phyloP scores from a whole-genome alignment of 1,284 basidiomycete species.

The Tylopilus sp. region DNA sequence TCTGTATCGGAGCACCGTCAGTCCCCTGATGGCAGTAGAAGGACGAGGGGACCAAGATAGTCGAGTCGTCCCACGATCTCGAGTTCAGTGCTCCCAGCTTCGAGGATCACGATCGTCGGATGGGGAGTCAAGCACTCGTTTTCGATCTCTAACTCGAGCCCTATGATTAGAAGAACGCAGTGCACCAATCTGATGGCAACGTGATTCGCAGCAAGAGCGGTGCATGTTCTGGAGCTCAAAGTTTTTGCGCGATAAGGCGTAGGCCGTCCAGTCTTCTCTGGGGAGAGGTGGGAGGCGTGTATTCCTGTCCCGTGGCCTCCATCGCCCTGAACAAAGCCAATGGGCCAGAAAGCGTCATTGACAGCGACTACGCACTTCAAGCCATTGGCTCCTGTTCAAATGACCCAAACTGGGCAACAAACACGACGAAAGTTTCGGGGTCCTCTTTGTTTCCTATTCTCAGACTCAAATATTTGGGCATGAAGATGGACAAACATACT shows the following conservation, averaged over 20 bases:
- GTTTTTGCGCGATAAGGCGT: too few relatives aligned
- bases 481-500: conserved; percentile 18
- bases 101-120: conserved; percentile 30
- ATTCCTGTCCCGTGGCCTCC: conserved; percentile 48
- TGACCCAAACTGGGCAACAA: conserved; percentile 1
- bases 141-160: conserved; percentile 35
- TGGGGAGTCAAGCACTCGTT: conserved; percentile 37
- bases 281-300: conserved; percentile 51
- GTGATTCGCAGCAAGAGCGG: neutral
- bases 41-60: conserved; percentile 10
- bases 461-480: conserved; percentile 19
- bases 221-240: neutral
- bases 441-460: conserved; percentile 16
- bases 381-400: too few relatives aligned
- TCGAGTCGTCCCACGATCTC: conserved; percentile 8
- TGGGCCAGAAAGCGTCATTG: too few relatives aligned
- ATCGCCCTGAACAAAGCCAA: conserved; percentile 48
- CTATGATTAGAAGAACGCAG: conserved; percentile 37
- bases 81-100: conserved; percentile 14
- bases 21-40: neutral
- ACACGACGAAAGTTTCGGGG: conserved; percentile 11
- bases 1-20: conserved; percentile 31
- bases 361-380: too few relatives aligned
- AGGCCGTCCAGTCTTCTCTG: conserved; percentile 53
- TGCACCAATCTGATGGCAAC: conserved; percentile 29